Evolutionary conservation across 306 rosid species (phyloP).

Genomic region (Phaseolus lunatus): DNA sequence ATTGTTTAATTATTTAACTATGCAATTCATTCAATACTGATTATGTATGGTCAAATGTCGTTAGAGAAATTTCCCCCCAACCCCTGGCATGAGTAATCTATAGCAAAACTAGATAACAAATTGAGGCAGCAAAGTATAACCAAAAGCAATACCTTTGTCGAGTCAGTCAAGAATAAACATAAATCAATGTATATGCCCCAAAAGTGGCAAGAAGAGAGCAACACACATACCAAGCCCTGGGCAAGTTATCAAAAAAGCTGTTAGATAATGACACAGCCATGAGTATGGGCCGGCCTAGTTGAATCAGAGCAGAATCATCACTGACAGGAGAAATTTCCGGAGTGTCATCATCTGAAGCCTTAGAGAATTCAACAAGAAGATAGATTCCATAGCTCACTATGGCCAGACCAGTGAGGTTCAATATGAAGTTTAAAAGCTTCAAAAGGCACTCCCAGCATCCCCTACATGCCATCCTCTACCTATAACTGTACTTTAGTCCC

Average conservation of each 20-base stretch:
- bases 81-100: not conserved
- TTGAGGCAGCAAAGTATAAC: not conserved
- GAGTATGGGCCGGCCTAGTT: slow-evolving; percentile 85
- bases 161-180: not conserved
- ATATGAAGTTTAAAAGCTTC: slow-evolving; percentile 85
- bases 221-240: slow-evolving; percentile 84
- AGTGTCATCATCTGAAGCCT: slow-evolving; percentile 41
- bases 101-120: too few species aligned
- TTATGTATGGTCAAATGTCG: not conserved
- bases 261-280: slow-evolving; percentile 65
- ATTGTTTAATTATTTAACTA: not conserved
- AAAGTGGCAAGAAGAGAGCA: slow-evolving; percentile 15
- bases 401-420: slow-evolving; percentile 88
- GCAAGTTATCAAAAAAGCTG: slow-evolving; percentile 65
- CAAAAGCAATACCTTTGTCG: too few species aligned
- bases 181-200: too few species aligned
- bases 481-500: slow-evolving; percentile 46
- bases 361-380: slow-evolving; percentile 70
- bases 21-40: not conserved
- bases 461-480: slow-evolving; percentile 86
- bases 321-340: slow-evolving; percentile 14
- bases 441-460: slow-evolving; percentile 88
- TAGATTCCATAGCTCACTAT: slow-evolving; percentile 96
- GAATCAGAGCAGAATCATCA: slow-evolving; percentile 58
- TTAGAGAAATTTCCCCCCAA: too few species aligned